Evolutionary conservation across 345 rosid genomes (phyloP), one percentile per base, ranked within the genome.

Genomic region (Euclidium syriacum): DNA sequence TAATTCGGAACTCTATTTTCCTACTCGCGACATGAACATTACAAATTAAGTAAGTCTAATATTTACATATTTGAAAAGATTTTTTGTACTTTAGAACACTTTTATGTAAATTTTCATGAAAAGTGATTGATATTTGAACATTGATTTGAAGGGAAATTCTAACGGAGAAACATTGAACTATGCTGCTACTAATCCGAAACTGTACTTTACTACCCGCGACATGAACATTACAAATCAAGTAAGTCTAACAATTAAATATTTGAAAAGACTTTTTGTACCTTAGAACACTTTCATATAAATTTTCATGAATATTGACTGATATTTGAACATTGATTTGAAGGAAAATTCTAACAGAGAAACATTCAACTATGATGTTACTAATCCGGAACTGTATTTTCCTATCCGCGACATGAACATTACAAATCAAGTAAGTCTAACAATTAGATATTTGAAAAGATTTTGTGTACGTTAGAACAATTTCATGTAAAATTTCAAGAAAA

Each of bases 151-250:
- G 27, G 58, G 10, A 12, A 18, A 4, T 18, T 6, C 15, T 17
- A 23, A 3, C 38, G 64, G 22, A 8, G 57, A 23, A 38, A 22
- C 19, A 30, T 20, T 36, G 52, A 62, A 53, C 12, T 2, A 24
- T 42, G 2, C 7, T 16, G 35, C n/a, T 70, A 16, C 29, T 29
- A 16, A 27, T 47, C 1, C 12, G 35, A 51, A 26, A 23, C 35
- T 38, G 51, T 20, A 29, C n/a, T 12, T 23, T 54, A 52, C 69
- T 36, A 55, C 14, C 52, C 20, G 0, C 4, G 43, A 53, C 40
- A 42, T 51, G 29, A 54, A 62, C 32, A 10, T 19, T 15, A 44
- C 18, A 27, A 50, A 48, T 49, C 27, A 44, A 16, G 68, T 53
- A 62, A 36, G 20, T 27, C 38, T 34, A 17, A 4, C 17, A 8